phyloP scores from a whole-genome alignment of 306 rosid genomes.

The Abrus pulchellus region DNA sequence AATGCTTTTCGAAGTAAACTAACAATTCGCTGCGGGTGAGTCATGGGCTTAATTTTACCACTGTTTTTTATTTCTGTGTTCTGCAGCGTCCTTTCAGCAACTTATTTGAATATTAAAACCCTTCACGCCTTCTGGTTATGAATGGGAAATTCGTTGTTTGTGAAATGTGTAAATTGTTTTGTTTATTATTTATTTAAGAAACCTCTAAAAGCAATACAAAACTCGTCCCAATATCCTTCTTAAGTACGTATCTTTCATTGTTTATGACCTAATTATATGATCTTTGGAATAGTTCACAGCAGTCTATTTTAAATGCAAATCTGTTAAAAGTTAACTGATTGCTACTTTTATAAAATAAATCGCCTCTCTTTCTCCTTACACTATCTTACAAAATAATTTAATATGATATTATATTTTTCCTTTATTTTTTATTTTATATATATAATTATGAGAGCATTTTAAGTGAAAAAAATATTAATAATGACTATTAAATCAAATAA shows the following conservation, averaged over 20 bases:
- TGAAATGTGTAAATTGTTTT: background rate
- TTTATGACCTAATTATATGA: background rate
- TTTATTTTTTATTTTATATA: too few species aligned
- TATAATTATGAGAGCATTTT: too few species aligned
- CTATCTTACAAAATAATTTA: too few species aligned
- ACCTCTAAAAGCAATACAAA: background rate
- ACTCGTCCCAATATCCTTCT: background rate
- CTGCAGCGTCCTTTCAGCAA: background rate
- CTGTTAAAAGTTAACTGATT: background rate
- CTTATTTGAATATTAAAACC: background rate
- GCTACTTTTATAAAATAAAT: background rate
- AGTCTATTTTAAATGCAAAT: background rate
- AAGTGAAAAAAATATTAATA: too few species aligned
- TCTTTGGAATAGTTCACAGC: background rate
- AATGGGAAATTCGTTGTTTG: background rate
- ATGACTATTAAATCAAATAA: too few species aligned
- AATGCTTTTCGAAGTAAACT: background rate
- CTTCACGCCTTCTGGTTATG: background rate
- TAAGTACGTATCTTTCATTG: background rate
- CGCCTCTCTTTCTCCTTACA: too few species aligned
- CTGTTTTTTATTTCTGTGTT: constrained; percentile 10
- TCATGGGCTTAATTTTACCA: constrained; percentile 1
- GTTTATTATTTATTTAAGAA: background rate
- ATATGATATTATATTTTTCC: too few species aligned
- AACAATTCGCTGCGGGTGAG: background rate